phyloP scores from a whole-genome alignment of 805 yeast genomes.

The Cyberlindnera lachancei region DNA sequence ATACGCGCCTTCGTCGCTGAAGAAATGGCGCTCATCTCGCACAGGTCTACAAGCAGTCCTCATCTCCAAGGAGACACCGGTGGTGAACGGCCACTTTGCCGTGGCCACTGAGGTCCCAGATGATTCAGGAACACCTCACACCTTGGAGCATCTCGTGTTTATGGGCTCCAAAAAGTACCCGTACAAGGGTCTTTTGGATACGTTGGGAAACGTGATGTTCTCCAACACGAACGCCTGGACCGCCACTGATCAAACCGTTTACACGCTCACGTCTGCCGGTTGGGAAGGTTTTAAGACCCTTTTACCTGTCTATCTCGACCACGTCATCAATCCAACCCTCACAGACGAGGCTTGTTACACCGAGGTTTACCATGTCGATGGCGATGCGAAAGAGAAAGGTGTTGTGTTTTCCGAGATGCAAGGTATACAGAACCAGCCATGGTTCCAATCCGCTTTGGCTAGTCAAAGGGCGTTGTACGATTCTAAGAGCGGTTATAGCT shows the following conservation, averaged over 20 bases:
- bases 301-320: conserved; percentile 87
- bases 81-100: conserved; percentile 90
- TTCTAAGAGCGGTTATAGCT: conserved; percentile 69
- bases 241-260: conserved; percentile 90
- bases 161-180: conserved; percentile 91
- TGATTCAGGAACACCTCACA: conserved; percentile 92
- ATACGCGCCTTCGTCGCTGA: conserved; percentile 64
- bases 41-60: conserved; percentile 81
- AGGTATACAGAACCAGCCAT: conserved; percentile 75
- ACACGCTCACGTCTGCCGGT: conserved; percentile 87
- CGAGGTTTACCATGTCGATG: conserved; percentile 93
- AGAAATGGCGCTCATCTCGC: conserved; percentile 70
- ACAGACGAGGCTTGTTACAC: conserved; percentile 88
- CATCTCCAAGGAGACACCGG: conserved; percentile 74
- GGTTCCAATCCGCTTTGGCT: conserved; percentile 55
- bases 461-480: conserved; percentile 50
- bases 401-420: conserved; percentile 98
- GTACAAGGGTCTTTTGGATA: conserved; percentile 84
- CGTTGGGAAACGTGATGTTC: conserved; percentile 74
- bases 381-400: conserved; percentile 85
- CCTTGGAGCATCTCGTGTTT: conserved; percentile 87
- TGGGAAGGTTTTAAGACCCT: conserved; percentile 88
- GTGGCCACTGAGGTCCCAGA: conserved; percentile 88
- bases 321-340: conserved; percentile 73
- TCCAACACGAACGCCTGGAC: conserved; percentile 97